Percentiles rank a stretch among this genome's conserved stretches.
phyloP scores from a whole-genome alignment of 139 green algal genomes.

The Picochlorum costavermella region DNA sequence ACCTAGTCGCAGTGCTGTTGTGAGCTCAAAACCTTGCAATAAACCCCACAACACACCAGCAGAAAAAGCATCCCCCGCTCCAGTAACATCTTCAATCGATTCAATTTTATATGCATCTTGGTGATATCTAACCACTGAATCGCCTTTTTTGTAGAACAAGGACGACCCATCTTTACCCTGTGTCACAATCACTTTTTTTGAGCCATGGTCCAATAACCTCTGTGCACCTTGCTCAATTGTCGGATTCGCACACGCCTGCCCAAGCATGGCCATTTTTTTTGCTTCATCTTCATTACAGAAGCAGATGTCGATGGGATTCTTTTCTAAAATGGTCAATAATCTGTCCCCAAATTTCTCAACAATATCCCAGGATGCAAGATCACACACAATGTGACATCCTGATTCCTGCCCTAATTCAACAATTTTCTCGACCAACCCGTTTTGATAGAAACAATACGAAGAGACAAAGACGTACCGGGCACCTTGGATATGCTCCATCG shows the following conservation, averaged over 20 bases:
- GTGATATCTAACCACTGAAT: background rate
- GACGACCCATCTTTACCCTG: conserved; percentile 51
- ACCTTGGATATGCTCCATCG: background rate
- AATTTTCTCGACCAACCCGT: conserved; percentile 26
- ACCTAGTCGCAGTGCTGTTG: conserved; percentile 16
- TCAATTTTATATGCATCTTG: background rate
- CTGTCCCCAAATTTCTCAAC: conserved; percentile 34
- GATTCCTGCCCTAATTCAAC: conserved; percentile 26
- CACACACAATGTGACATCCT: conserved; percentile 37
- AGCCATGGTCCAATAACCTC: conserved; percentile 27
- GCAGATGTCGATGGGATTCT: conserved; percentile 24
- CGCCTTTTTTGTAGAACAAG: conserved; percentile 3
- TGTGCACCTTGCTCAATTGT: conserved; percentile 23
- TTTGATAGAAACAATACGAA: conserved; percentile 45
- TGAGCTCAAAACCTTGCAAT: conserved; percentile 5
- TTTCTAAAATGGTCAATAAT: conserved; percentile 31
- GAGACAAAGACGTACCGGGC: conserved; percentile 6
- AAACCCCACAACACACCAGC: conserved; percentile 55
- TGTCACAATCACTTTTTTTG: conserved; percentile 41
- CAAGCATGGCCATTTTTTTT: conserved; percentile 13
- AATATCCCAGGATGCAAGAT: conserved; percentile 63
- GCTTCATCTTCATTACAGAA: conserved; percentile 65
- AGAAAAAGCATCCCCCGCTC: conserved; percentile 59
- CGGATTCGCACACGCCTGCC: background rate
- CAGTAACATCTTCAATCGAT: conserved; percentile 44